Evolutionary conservation across 176 grass and related monocot genomes (phyloP).

Genomic region (Eleusine indica): DNA sequence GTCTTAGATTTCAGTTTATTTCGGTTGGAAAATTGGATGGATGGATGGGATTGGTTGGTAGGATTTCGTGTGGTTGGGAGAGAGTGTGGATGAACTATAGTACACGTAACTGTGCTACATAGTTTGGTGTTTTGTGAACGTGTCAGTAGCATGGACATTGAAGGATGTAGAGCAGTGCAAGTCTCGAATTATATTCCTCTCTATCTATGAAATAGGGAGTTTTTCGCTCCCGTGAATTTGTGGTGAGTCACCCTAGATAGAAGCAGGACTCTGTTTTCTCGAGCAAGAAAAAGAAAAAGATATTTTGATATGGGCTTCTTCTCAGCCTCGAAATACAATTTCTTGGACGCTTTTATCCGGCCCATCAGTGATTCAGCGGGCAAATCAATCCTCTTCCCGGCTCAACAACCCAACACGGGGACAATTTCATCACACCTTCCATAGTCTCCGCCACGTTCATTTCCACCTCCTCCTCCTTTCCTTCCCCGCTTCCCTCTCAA

Average conservation of each 20-base stretch:
- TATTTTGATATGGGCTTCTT: neutral
- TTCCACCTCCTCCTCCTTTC: slow-evolving; percentile 14
- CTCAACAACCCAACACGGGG: slow-evolving; percentile 13
- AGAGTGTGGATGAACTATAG: slow-evolving; percentile 13
- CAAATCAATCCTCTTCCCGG: neutral
- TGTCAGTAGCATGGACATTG: slow-evolving; percentile 29
- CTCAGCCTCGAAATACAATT: neutral
- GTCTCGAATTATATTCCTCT: neutral
- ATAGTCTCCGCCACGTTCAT: slow-evolving; percentile 39
- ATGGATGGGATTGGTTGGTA: neutral
- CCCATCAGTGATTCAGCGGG: neutral
- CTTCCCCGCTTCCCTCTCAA: slow-evolving; percentile 6
- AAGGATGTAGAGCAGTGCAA: slow-evolving; percentile 13
- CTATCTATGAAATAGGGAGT: neutral
- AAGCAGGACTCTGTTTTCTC: neutral
- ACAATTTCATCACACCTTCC: neutral
- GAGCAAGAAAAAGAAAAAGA: neutral
- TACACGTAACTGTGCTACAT: neutral
- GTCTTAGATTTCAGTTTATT: neutral
- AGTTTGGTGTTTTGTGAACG: slow-evolving; percentile 37
- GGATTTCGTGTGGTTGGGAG: slow-evolving; percentile 31
- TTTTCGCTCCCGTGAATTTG: neutral
- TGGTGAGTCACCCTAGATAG: neutral
- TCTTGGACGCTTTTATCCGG: neutral
- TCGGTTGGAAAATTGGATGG: neutral